Evolutionary conservation across 75 land plant species (phyloP).

Genomic region (Pseudotsuga menziesii): DNA sequence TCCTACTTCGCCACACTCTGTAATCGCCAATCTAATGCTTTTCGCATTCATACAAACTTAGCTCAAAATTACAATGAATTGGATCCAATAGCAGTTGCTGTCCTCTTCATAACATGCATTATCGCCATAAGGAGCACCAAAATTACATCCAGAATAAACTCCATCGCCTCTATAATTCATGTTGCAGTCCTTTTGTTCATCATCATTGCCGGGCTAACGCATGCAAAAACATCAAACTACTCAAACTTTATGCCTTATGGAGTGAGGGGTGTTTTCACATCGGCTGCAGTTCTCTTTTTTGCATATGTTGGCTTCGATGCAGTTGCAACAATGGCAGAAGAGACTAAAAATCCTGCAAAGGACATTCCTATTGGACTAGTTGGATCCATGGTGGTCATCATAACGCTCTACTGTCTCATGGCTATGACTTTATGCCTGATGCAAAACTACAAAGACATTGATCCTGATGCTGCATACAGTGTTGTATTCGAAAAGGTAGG

Average conservation of each 20-base stretch:
- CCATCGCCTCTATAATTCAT: slow-evolving; percentile 61
- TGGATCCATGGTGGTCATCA: slow-evolving; percentile 51
- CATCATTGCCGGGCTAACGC: slow-evolving; percentile 64
- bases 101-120: slow-evolving; percentile 20
- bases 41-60: slow-evolving; percentile 44
- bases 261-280: slow-evolving; percentile 51
- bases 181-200: slow-evolving; percentile 57
- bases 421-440: slow-evolving; percentile 50
- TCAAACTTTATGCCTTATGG: slow-evolving; percentile 59
- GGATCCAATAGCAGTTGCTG: slow-evolving; percentile 1
- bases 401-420: slow-evolving; percentile 37
- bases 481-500: slow-evolving; percentile 42
- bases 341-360: slow-evolving; percentile 53
- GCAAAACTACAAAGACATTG: slow-evolving; percentile 34
- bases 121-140: slow-evolving; percentile 57
- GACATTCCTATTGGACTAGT: slow-evolving; percentile 73
- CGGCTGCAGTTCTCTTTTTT: slow-evolving; percentile 48
- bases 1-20: slow-evolving; percentile 80
- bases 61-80: slow-evolving; percentile 20
- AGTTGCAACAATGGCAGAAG: slow-evolving; percentile 68
- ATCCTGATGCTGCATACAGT: slow-evolving; percentile 53
- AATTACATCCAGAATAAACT: slow-evolving; percentile 62
- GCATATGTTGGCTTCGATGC: slow-evolving; percentile 83
- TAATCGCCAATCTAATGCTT: slow-evolving; percentile 41
- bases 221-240: slow-evolving; percentile 50